Evolutionary conservation across 169 alveolate genomes (phyloP).

Genomic region (Eimeria sp.): DNA sequence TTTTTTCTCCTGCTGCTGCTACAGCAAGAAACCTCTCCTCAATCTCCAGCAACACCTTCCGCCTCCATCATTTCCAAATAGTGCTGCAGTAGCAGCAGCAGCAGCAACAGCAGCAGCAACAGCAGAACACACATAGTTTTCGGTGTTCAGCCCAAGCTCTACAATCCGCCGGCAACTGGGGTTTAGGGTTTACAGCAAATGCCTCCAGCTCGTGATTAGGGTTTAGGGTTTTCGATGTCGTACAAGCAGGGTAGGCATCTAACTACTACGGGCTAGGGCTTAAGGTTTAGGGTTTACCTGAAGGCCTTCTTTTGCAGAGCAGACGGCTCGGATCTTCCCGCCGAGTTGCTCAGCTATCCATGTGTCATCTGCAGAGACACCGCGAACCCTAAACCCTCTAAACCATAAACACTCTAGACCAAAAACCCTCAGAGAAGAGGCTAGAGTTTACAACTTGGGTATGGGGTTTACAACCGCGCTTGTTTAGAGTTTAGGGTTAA

Average conservation of each 20-base stretch:
- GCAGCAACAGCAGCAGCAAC: constrained; percentile 3
- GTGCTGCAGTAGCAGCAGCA: constrained; percentile 6
- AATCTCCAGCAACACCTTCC: background rate
- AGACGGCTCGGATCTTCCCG: background rate
- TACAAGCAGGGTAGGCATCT: background rate
- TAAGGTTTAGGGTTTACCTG: constrained; percentile 30
- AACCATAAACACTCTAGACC: background rate
- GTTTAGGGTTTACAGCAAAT: constrained; percentile 24
- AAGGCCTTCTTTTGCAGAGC: background rate
- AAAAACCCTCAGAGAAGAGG: background rate
- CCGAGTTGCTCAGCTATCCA: background rate
- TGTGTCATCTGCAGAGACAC: background rate
- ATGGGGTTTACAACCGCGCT: background rate
- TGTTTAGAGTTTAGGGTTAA: background rate
- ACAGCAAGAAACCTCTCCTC: background rate
- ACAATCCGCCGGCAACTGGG: background rate
- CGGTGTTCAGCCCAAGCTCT: background rate
- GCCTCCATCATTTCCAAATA: background rate
- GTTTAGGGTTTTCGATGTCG: background rate
- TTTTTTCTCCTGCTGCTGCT: too few species aligned
- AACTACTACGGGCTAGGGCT: background rate
- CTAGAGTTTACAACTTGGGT: background rate
- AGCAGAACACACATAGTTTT: background rate
- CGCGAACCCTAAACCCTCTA: background rate
- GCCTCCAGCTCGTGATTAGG: background rate